phyloP scores from a whole-genome alignment of 805 yeast genomes.

The Allodekkera sacchari region DNA sequence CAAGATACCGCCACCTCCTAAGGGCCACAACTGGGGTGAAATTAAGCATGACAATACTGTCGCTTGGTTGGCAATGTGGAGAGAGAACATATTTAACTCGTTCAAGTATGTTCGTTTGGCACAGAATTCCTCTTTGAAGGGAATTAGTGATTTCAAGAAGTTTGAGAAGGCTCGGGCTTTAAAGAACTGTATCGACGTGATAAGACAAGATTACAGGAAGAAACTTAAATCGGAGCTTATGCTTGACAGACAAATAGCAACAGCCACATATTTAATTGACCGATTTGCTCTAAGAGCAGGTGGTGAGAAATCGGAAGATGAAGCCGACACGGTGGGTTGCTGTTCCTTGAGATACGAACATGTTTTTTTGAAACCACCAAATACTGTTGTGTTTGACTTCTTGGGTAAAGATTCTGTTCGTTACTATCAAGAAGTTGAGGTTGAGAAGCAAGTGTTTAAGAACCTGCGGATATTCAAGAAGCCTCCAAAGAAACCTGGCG shows the following conservation, averaged over 20 bases:
- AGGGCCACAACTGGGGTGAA: conserved; percentile 87
- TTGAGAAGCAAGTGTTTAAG: conserved; percentile 85
- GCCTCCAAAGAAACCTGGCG: conserved; percentile 84
- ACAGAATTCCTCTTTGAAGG: conserved; percentile 83
- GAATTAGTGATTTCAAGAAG: conserved; percentile 82
- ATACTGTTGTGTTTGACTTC: conserved; percentile 80
- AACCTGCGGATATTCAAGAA: conserved; percentile 81
- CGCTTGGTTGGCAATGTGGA: conserved; percentile 97
- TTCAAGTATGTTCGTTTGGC: conserved; percentile 88
- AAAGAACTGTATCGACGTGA: conserved; percentile 59
- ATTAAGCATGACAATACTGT: conserved; percentile 82
- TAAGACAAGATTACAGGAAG: conserved; percentile 65
- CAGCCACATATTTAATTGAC: conserved; percentile 89
- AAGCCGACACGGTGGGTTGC: conserved; percentile 97
- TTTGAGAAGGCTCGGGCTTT: conserved; percentile 90
- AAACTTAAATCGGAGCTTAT: conserved; percentile 67
- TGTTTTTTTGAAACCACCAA: conserved; percentile 77
- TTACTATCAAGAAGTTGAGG: conserved; percentile 86
- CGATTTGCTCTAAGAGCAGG: conserved; percentile 94
- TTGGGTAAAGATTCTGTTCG: conserved; percentile 94
- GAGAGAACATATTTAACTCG: conserved; percentile 78
- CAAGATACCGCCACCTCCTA: conserved; percentile 73
- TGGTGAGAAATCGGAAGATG: conserved; percentile 95
- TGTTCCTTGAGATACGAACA: conserved; percentile 91
- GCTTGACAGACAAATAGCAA: conserved; percentile 87